These are phyloP conservation scores for Pseudopithomyces chartarum DNA, from an alignment of 2,329 filamentous ascomycete species.

Conservation along the genomic window DNA sequence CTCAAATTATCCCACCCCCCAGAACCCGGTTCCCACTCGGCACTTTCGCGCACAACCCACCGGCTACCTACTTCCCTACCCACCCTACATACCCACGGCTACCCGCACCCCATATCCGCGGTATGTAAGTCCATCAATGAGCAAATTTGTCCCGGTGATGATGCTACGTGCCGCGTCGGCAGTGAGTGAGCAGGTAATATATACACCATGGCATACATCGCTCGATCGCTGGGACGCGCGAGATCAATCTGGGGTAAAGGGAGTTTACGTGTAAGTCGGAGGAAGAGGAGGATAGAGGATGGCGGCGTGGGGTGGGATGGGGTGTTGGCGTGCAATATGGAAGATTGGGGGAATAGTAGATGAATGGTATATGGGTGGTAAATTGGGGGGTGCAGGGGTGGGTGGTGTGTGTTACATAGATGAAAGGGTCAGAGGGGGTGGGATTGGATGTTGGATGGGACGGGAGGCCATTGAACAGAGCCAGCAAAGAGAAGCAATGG, in stretches of 20 bases:
- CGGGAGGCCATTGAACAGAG: not conserved
- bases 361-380: not conserved
- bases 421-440: not conserved
- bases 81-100: no score
- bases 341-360: not conserved
- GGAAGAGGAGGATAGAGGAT: no score
- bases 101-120: not conserved
- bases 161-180: not conserved
- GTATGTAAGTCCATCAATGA: slow-evolving; percentile 6
- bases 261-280: no score
- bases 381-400: not conserved
- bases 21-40: slow-evolving; percentile 17
- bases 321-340: not conserved
- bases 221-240: not conserved
- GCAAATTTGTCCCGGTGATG: no score
- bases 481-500: not conserved
- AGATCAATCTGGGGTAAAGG: no score
- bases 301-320: not conserved
- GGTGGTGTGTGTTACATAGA: not conserved
- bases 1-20: not conserved
- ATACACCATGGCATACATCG: no score
- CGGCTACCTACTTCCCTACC: not conserved
- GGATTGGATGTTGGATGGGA: not conserved
- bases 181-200: not conserved
- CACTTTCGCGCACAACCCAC: not conserved